Evolutionary conservation across 495 filamentous ascomycete species (phyloP), one percentile per base, ranked within the genome.

Genomic region (Neurospora sp.): DNA sequence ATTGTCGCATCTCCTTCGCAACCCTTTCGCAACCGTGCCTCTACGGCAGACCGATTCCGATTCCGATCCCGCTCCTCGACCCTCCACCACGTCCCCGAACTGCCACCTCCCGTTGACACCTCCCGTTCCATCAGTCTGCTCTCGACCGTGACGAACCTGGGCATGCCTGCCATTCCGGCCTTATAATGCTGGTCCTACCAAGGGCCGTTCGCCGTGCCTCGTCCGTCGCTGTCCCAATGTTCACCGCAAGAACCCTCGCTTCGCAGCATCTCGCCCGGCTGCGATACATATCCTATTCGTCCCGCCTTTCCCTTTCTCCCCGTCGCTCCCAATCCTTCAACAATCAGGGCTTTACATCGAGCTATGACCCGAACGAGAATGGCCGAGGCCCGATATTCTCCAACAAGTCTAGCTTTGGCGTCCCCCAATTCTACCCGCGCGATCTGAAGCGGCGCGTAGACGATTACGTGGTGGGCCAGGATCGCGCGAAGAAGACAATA

Each of bases 401-500:
- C 46, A 82, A 82, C 75, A 81, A 80, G 71, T 40, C 76, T 69
- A 81, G 77, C 40, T 82, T 90, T 76, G 92, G 92, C 71, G 90
- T 89, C 11, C 89, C 91, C 27, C 87, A 88, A 69, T 86, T 97
- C 73, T 97, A 94, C n/a, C 94, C 93, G 4, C 89, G 87, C 73
- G 85, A 89, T 73, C 84, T 99, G 76, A 98, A 98, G 82, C 88
- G 93, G 76, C 92, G 97, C 79, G 89, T 98, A 12, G 96, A 99
- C 78, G 92, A 95, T 79, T 98, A 93, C 80, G 95, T 99, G 8
- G 95, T 99, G 7, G 96, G 96, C 31, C 96, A 99, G 80, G 92
- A 97, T 76, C 90, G 93, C 70, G 93, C 96, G n/a, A 99, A 98
- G 87, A 96, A 96, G 80, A 92, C 94, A 35, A 87, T 98, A 70